Conservation (phyloP, 768 basidiomycete species). For the Austroboletus festivus region DNA sequence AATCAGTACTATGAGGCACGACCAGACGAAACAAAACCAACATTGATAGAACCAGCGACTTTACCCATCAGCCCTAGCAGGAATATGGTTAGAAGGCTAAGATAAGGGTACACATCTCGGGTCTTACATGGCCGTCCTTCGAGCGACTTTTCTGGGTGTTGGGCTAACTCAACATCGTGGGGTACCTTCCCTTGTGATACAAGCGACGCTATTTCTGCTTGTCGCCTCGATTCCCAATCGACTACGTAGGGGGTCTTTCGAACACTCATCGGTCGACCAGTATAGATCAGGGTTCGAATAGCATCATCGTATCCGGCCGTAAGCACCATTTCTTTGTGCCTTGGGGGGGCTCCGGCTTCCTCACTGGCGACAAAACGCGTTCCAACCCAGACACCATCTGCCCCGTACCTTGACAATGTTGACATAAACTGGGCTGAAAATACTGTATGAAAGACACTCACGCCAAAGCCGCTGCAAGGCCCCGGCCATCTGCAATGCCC, state of each 20-base stretch:
- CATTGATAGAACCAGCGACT: constrained; percentile 68
- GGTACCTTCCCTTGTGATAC: constrained; percentile 68
- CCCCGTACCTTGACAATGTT: constrained; percentile 57
- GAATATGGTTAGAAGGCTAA: constrained; percentile 3
- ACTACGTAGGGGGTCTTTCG: constrained; percentile 74
- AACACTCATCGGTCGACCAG: constrained; percentile 81
- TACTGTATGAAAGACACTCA: constrained; percentile 27
- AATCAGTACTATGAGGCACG: too few species aligned
- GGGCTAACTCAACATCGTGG: constrained; percentile 67
- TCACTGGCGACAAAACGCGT: constrained; percentile 82
- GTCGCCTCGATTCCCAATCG: constrained; percentile 68
- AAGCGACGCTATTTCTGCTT: constrained; percentile 55
- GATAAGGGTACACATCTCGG: background rate
- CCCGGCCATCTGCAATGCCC: constrained; percentile 79
- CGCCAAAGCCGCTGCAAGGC: constrained; percentile 72
- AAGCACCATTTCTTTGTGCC: constrained; percentile 65
- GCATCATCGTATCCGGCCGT: constrained; percentile 76
- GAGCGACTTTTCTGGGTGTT: constrained; percentile 62
- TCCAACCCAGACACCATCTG: constrained; percentile 84
- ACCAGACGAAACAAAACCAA: constrained; percentile 26
- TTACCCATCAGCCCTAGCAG: constrained; percentile 72
- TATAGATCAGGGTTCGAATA: constrained; percentile 67
- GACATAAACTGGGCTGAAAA: background rate
- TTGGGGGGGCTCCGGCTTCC: constrained; percentile 75
- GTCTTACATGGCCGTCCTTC: constrained; percentile 58